These are phyloP conservation scores for Calonectria pteridis DNA, from an alignment of 2,329 filamentous ascomycete genomes.

Conservation along the genomic window DNA sequence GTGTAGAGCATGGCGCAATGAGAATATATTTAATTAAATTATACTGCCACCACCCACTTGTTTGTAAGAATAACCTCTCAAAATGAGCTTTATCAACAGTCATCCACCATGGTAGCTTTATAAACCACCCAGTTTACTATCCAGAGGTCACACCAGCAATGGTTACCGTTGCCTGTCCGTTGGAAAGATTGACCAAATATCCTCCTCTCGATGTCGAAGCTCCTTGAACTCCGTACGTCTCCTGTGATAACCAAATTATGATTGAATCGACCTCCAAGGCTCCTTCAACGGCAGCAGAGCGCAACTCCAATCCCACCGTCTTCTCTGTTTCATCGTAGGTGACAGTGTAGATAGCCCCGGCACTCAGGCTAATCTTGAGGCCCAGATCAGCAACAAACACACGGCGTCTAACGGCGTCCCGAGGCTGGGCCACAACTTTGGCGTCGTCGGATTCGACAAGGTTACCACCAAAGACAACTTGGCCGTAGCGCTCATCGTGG, in stretches of 20 bases:
- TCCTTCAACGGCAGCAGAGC: background rate
- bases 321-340: background rate
- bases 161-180: background rate
- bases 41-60: background rate
- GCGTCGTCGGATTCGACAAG: background rate
- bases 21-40: constrained; percentile 2
- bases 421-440: background rate
- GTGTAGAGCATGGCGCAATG: constrained; percentile 21
- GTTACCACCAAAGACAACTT: constrained; percentile 60
- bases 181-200: background rate
- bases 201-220: background rate
- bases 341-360: background rate
- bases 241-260: background rate
- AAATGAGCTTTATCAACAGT: background rate
- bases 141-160: background rate
- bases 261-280: background rate
- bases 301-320: background rate
- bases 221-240: background rate
- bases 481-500: constrained; percentile 32
- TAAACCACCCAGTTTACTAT: background rate
- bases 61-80: background rate
- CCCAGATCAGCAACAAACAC: background rate
- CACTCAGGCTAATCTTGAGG: constrained; percentile 4
- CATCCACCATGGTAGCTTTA: background rate
- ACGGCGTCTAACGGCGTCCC: background rate